Base-by-base conservation (phyloP, 2,329 filamentous ascomycete species). In the Aspergillus aculeatinus region DNA sequence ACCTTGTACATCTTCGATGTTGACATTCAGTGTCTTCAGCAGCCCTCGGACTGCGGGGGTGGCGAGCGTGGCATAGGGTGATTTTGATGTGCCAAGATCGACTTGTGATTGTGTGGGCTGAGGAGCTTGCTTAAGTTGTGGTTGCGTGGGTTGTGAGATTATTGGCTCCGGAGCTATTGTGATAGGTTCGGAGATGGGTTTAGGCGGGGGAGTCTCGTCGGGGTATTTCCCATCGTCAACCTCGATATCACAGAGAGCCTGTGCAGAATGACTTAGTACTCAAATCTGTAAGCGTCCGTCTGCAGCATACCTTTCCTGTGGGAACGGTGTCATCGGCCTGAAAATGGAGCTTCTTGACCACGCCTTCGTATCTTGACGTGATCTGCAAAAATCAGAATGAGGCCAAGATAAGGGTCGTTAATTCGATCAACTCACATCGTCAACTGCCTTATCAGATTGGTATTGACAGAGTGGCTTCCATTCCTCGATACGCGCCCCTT, bases 401-500 rank as follows among this genome's bases (percentile, higher is more conserved):
- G 25, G 29, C 48, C 35, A 12, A 51, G 9, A 12, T 44, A 27
- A 12, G 31, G 5, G 14, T 19, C 27, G 21, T 29, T 5, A 47
- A 16, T 12, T 10, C 14, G 25, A 72, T 11, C 65, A 7, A 69
- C 72, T 62, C 39, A 85, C 83, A 76, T 86, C 83, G 52, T 84
- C 83, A 54, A 85, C 83, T 25, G 95, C 95, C 78, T 99, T 99
- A 80, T 99, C 95, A 70, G 93, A 97, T 76, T 98, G 95, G 49
- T 99, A 96, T 80, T 99, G 95, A 79, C 95, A 99, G 51, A 99
- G 84, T 61, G 94, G 95, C 68, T 96, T 95, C 84, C 96, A 99
- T 80, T 99, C 94, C 80, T 99, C 93, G 69, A 99, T 93, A 60
- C 90, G 88, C 39, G 95, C 95, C 60, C 93, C 94, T 53, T 96